These are phyloP conservation scores for Irpex sp. DNA, from an alignment of 1,284 basidiomycete species.

Conservation along the genomic window DNA sequence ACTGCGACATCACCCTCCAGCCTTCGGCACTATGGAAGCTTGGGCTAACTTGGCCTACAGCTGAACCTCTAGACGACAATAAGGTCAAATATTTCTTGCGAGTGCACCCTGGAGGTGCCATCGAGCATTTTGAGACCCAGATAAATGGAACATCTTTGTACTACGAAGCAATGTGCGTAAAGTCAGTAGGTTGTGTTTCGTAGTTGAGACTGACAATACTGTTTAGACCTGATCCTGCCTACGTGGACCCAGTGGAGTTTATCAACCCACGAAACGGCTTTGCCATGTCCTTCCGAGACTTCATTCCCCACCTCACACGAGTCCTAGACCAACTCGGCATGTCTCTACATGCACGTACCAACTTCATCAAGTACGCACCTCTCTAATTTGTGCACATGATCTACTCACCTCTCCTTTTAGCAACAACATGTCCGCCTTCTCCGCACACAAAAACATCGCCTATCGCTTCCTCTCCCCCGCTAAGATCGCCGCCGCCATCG, in stretches of 20 bases:
- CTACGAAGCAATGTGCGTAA: constrained; percentile 67
- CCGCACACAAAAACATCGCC: constrained; percentile 73
- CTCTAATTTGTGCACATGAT: background rate
- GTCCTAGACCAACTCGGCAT: constrained; percentile 76
- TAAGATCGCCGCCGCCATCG: constrained; percentile 75
- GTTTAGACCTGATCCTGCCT: constrained; percentile 60
- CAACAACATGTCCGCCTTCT: constrained; percentile 66
- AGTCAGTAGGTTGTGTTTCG: background rate
- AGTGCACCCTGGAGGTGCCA: constrained; percentile 71
- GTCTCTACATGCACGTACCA: constrained; percentile 71
- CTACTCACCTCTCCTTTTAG: constrained; percentile 29
- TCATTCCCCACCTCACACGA: constrained; percentile 69
- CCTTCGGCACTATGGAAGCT: constrained; percentile 68
- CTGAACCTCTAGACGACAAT: constrained; percentile 57
- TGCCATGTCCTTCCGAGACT: constrained; percentile 73
- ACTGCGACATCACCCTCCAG: constrained; percentile 67
- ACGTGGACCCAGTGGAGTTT: constrained; percentile 69
- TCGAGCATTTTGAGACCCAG: constrained; percentile 76
- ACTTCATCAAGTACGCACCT: constrained; percentile 62
- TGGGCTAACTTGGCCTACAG: constrained; percentile 67
- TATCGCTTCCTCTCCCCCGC: constrained; percentile 77
- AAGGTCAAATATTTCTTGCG: constrained; percentile 77
- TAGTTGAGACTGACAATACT: constrained; percentile 14
- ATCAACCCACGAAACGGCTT: constrained; percentile 74
- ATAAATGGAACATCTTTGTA: constrained; percentile 71